A percentile compares a stretch with the other conserved stretches of the same genome.
Evolutionary conservation across 257 asterid species (phyloP).

Genomic region (Solanum sejunctum): DNA sequence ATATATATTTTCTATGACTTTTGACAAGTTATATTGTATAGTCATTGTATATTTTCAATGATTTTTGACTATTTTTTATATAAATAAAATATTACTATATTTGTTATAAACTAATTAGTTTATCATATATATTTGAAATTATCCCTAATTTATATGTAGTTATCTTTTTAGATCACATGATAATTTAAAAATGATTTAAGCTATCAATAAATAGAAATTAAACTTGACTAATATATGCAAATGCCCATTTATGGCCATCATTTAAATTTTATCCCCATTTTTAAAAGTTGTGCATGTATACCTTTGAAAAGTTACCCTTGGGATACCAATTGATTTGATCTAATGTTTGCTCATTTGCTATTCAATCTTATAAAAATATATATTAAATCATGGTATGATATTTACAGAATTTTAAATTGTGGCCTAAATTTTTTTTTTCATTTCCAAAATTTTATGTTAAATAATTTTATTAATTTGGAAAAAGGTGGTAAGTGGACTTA

Average conservation of each 20-base stretch:
- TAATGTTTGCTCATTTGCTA: not conserved
- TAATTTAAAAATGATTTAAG: not conserved
- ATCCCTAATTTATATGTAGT: not conserved
- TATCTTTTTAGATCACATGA: not conserved
- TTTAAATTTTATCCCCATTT: not conserved
- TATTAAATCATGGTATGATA: not conserved
- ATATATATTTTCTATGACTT: too few relatives aligned
- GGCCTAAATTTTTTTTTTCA: not conserved
- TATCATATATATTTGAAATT: too few relatives aligned
- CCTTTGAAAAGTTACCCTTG: not conserved
- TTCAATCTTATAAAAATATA: not conserved
- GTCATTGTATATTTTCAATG: too few relatives aligned
- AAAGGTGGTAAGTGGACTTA: conserved; percentile 21
- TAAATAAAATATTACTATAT: too few relatives aligned
- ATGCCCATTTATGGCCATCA: not conserved
- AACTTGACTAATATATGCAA: not conserved
- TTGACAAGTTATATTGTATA: too few relatives aligned
- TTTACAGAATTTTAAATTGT: not conserved
- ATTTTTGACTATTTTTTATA: too few relatives aligned
- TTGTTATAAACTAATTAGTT: too few relatives aligned
- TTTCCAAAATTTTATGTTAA: not conserved
- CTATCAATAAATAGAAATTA: not conserved
- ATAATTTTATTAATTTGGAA: not conserved
- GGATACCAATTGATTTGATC: not conserved
- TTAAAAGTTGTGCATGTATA: not conserved